Evolutionary conservation across 208 protist genomes (phyloP), one percentile per base, ranked within the genome.

Genomic region (Phytomonas serpens): DNA sequence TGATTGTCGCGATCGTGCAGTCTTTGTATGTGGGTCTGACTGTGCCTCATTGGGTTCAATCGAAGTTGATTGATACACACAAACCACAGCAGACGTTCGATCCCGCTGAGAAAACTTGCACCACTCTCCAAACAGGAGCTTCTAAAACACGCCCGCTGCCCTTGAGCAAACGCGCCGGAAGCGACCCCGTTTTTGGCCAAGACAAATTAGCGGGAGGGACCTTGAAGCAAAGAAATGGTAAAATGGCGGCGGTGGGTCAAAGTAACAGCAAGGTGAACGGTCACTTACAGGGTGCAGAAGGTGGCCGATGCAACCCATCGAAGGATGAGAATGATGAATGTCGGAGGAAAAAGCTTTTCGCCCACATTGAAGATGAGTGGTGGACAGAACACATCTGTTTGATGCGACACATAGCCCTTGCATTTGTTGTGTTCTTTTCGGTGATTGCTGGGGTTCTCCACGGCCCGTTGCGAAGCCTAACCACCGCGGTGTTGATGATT

Each of bases 351-450:
- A 67, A 27, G 13, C n/a, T 23, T 61, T 67, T 27, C n/a, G 37
- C 6, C 13, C 4, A 57, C 34, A 67, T 95, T 52, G 77, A 81
- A 72, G 82, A 84, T 66, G 77, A 83, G 37, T 96, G 90, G 88
- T 96, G 90, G 88, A 47, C 69, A 62, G 71, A 80, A 4, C 82
- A 89, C 76, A 88, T 93, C 68, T 75, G 86, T 74, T 78, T 71
- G 27, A 88, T 96, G 77, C 88, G 90, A 16, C 80, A 92, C 77
- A 91, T 89, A 62, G 83, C 79, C 30, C 77, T 93, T 65, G 38
- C 72, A 63, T 78, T 89, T 73, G 80, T 85, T 34, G 42, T 81
- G 10, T 29, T 79, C 1, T 83, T 85, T 64, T 71, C 67, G 19
- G 7, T 81, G 34, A 32, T 75, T 40, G 76, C 81, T 14, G 88